Evolutionary conservation across 164 flowering plant genomes (phyloP).

Genomic region (Taxillus chinensis): DNA sequence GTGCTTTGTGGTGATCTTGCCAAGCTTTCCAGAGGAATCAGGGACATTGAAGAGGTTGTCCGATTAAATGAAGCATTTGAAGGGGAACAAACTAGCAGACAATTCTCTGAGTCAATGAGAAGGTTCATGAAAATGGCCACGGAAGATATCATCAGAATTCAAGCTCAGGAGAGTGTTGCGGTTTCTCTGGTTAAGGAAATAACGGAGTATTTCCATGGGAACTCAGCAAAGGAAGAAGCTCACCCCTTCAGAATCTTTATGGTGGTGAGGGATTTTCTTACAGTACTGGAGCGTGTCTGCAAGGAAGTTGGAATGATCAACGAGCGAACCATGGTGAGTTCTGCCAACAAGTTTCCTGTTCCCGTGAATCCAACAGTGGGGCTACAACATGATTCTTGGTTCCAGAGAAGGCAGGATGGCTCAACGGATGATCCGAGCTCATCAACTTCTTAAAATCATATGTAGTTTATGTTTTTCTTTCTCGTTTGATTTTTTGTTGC

Average conservation of each 20-base stretch:
- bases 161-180: not conserved
- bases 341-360: no score
- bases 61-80: not conserved
- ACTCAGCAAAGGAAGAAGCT: not conserved
- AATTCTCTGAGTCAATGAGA: not conserved
- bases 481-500: no score
- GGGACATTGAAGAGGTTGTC: slow-evolving; percentile 1
- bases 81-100: not conserved
- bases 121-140: not conserved
- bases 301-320: slow-evolving; percentile 3
- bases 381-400: slow-evolving; percentile 25
- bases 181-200: slow-evolving; percentile 3
- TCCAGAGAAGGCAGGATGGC: slow-evolving; percentile 21
- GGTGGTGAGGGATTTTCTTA: slow-evolving; percentile 2
- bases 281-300: slow-evolving; percentile 1
- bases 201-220: slow-evolving; percentile 5
- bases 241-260: slow-evolving; percentile 3
- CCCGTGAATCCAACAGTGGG: no score
- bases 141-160: not conserved
- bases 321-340: no score
- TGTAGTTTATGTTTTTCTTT: no score
- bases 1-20: not conserved
- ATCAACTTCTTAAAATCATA: slow-evolving; percentile 2
- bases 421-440: slow-evolving; percentile 59
- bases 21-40: not conserved